phyloP scores from a whole-genome alignment of 2,329 filamentous ascomycete genomes.

The Ophiostoma himal-ulmi region DNA sequence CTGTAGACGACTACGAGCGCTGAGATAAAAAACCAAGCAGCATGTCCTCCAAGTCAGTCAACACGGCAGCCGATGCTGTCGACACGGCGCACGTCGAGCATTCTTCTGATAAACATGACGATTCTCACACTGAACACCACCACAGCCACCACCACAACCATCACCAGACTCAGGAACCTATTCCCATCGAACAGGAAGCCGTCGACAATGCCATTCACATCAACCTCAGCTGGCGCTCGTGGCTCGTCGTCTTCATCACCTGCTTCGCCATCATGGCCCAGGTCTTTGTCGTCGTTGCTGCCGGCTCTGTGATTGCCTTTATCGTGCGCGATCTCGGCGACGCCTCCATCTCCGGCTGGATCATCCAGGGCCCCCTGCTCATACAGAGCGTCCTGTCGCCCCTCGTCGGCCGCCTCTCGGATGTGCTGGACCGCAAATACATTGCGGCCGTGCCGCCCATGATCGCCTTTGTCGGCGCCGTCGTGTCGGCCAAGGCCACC shows the following conservation, averaged over 20 bases:
- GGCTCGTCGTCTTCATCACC: slow-evolving; percentile 41
- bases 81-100: slow-evolving; percentile 7
- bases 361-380: slow-evolving; percentile 52
- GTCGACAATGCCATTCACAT: slow-evolving; percentile 37
- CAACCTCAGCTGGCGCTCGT: slow-evolving; percentile 50
- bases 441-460: slow-evolving; percentile 48
- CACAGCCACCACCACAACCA: too few species aligned
- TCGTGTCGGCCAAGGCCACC: slow-evolving; percentile 49
- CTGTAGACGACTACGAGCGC: background rate
- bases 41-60: slow-evolving; percentile 12
- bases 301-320: slow-evolving; percentile 51
- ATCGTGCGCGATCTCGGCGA: slow-evolving; percentile 50
- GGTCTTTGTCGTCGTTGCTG: slow-evolving; percentile 51
- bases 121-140: background rate
- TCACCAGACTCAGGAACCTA: slow-evolving; percentile 21
- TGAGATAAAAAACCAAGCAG: background rate
- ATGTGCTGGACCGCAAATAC: slow-evolving; percentile 51
- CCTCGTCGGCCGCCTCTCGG: slow-evolving; percentile 50
- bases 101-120: background rate
- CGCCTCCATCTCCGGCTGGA: slow-evolving; percentile 47
- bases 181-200: slow-evolving; percentile 31
- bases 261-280: slow-evolving; percentile 50
- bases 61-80: background rate
- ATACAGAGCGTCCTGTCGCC: slow-evolving; percentile 54
- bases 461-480: slow-evolving; percentile 48